Base-by-base conservation (phyloP, 352 stramenopile genomes). In the Halophytophthora polymorphica region DNA sequence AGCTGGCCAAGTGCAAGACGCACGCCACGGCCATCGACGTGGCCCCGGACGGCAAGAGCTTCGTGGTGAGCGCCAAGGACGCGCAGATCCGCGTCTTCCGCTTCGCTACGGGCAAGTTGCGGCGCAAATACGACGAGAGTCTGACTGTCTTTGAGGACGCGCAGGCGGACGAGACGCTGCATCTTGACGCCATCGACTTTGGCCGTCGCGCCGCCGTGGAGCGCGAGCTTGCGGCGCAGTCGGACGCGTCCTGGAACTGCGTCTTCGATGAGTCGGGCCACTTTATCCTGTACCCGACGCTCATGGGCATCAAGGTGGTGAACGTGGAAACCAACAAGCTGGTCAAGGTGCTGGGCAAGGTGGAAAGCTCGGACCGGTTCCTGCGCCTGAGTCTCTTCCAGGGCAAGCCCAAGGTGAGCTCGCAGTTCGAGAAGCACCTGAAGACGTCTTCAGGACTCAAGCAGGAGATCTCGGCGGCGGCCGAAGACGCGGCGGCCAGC, bases 231-330 rank as follows among this genome's bases (percentile, higher is more conserved):
- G 55, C 68, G 41, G 46, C 70, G 29, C 45, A 79, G 47, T 59
- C 73, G 50, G 61, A 64, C 7, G 67, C 60, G 4, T 52, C 69
- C 1, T 77, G 73, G n/a, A 98, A 96, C 53, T 93, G 84, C 46
- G 57, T 97, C 21, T 99, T 99, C 61, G 97, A 99, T 61, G 85
- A 97, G 53, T 95, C 82, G 0, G 96, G 96, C n/a, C 72, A 96
- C 53, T 98, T 98, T 59, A 69, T 99, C 2, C 45, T 99, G 39
- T 96, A 98, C 52, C 79, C 93, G 14, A 98, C 95, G 17, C 76
- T 99, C 48, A 54, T 98, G 6, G 97, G 97, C 3, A 93, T 99
- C 56, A 99, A 99, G 71, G 73, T 98, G 11, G 86, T 99, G 31
- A 96, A 98, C 56, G 65, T 98, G 7, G 83, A 97, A 66, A 97